A percentile compares a stretch with the other conserved stretches of the same genome.
These are phyloP conservation scores for Phyllosticta paracitricarpa DNA, from an alignment of 2,329 filamentous ascomycete species.

Conservation along the genomic window DNA sequence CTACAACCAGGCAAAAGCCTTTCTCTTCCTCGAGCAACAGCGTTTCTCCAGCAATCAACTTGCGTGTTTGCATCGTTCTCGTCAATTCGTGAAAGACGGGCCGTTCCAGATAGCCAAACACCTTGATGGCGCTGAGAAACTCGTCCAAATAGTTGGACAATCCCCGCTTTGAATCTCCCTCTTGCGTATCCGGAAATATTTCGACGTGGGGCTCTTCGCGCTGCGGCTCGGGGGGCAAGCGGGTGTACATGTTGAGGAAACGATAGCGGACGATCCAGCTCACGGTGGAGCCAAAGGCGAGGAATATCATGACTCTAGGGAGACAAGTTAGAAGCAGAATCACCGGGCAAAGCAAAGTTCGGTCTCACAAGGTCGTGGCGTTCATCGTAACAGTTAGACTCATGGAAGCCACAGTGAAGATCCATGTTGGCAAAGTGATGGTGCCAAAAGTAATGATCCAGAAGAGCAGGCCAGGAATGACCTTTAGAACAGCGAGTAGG, in stretches of 20 bases:
- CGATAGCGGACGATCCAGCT: slow-evolving; percentile 94
- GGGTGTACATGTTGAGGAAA: slow-evolving; percentile 93
- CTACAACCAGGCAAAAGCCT: slow-evolving; percentile 93
- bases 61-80: slow-evolving; percentile 93
- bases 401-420: slow-evolving; percentile 84
- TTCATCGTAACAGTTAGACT: slow-evolving; percentile 98
- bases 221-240: slow-evolving; percentile 86
- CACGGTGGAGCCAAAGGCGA: slow-evolving; percentile 68
- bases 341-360: neutral
- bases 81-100: slow-evolving; percentile 97
- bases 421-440: slow-evolving; percentile 77
- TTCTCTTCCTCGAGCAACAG: slow-evolving; percentile 94
- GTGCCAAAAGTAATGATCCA: slow-evolving; percentile 78
- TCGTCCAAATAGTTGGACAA: slow-evolving; percentile 96
- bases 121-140: slow-evolving; percentile 96
- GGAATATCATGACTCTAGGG: slow-evolving; percentile 50
- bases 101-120: slow-evolving; percentile 93
- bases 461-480: slow-evolving; percentile 54
- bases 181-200: slow-evolving; percentile 85
- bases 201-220: slow-evolving; percentile 94
- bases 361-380: slow-evolving; percentile 75
- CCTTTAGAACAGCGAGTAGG: slow-evolving; percentile 39
- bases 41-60: slow-evolving; percentile 92
- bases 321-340: slow-evolving; percentile 35
- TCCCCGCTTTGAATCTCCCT: slow-evolving; percentile 80